A percentile compares a stretch with the other conserved stretches of the same genome.
Conservation (phyloP, 371 early-diverging fungal species). For the Homolaphlyctis polyrhiza region DNA sequence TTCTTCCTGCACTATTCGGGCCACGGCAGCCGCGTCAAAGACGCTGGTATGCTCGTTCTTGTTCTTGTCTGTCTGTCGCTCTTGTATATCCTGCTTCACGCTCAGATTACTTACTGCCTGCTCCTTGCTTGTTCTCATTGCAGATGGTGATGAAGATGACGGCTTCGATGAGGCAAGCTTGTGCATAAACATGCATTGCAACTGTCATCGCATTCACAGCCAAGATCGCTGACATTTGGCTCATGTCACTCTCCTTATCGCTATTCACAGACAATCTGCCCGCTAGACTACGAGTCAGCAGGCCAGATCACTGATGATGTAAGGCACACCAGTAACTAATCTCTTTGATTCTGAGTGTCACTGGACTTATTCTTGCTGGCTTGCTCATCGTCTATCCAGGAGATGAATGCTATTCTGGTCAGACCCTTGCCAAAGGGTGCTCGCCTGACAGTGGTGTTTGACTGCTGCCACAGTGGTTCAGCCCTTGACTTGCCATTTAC, state of each 20-base stretch:
- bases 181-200: too few relatives aligned
- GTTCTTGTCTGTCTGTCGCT: background rate
- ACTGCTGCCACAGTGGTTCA: constrained; percentile 48
- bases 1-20: constrained; percentile 85
- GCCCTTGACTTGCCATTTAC: constrained; percentile 37
- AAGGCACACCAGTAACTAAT: constrained; percentile 1
- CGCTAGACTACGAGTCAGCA: constrained; percentile 70
- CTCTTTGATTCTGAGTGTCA: background rate
- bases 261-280: constrained; percentile 78
- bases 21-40: constrained; percentile 73
- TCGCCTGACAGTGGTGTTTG: constrained; percentile 80
- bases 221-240: too few relatives aligned
- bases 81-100: background rate
- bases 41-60: constrained; percentile 27
- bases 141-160: constrained; percentile 78
- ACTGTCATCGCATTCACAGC: too few relatives aligned
- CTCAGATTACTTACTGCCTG: background rate
- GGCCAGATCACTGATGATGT: constrained; percentile 87
- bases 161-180: constrained; percentile 79
- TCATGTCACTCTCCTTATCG: too few relatives aligned
- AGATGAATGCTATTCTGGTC: constrained; percentile 74
- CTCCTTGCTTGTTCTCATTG: constrained; percentile 4
- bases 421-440: constrained; percentile 74
- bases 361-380: too few relatives aligned
- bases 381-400: too few relatives aligned